phyloP scores from a whole-genome alignment of 2,329 filamentous ascomycete genomes.

The Leptographium galeiforme region DNA sequence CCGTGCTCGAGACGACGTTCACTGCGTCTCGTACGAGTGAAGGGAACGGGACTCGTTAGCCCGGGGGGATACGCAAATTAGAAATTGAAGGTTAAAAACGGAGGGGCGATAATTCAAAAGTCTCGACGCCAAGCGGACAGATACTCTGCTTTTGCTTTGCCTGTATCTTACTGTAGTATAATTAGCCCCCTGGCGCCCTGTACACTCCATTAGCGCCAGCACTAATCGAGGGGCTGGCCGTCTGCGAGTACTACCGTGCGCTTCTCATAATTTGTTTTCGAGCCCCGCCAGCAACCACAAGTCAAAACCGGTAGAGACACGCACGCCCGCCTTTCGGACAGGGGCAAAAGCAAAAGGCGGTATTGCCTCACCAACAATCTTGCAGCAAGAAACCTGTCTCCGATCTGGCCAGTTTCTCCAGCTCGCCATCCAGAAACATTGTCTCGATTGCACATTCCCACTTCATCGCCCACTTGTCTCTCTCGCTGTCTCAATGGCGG shows the following conservation, averaged over 20 bases:
- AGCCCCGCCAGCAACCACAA: not conserved
- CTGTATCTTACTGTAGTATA: no score
- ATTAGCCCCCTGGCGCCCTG: not conserved
- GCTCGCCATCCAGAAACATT: not conserved
- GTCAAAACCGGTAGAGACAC: not conserved
- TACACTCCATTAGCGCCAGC: not conserved
- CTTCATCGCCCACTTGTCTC: not conserved
- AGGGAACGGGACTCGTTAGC: no score
- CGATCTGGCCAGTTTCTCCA: not conserved
- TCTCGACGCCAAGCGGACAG: no score
- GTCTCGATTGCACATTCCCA: not conserved
- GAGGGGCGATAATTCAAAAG: no score
- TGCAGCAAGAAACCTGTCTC: not conserved
- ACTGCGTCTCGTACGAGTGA: no score
- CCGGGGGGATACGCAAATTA: no score
- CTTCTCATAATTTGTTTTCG: not conserved
- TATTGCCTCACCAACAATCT: not conserved
- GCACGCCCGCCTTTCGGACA: not conserved
- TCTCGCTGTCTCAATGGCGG: not conserved
- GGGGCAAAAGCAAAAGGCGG: not conserved
- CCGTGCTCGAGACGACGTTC: no score
- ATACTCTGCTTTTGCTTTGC: no score
- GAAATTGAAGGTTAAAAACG: no score
- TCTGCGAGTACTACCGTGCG: not conserved
- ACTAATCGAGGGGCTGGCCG: not conserved